Base-by-base conservation (phyloP, 23 red algal genomes). In the Chondrus crispus region DNA sequence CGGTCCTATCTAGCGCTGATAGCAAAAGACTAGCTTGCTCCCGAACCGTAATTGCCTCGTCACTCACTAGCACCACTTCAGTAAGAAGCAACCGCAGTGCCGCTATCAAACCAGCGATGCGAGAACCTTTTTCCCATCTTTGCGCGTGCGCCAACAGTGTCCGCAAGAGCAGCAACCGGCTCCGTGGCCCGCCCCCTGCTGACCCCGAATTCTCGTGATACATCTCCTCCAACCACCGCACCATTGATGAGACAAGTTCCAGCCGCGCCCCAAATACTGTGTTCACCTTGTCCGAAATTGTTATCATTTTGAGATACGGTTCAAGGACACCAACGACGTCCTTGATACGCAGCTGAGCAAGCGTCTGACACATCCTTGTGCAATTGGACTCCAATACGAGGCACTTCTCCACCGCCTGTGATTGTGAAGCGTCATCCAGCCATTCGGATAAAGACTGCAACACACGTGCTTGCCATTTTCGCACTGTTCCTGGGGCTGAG, bases 271-370 rank as follows among this genome's bases (percentile, higher is more conserved):
- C 89, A 39, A 92, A 80, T 16, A 91, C 95, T 3, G 19, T 71
- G 41, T 91, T 87, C 16, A 96, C 63, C 38, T 47, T 66, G 29
- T 42, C 47, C 32, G 88, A 92, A 19, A 64, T 50, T 11, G 81
- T 87, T 14, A 96, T 80, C 81, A 96, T 88, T 52, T 87, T 87
- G 19, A 85, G 77, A 80, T 96, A 96, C 36, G 95, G 88, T 74
- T 91, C 95, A 55, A 96, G 83, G 29, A 96, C 90, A 37, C 63
- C 88, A 50, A 93, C 95, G 11, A 91, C 84, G 44, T 92, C 77
- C 36, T 54, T 64, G 9, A 96, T 57, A 26, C 82, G 62, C 26
- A 92, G 44, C 54, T 81, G 66, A 16, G 87, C 55, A 37, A 95
- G 40, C 14, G 63, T 71, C 46, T 82, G 49, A 50, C 70, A 72